Base-by-base conservation (phyloP, 2,329 filamentous ascomycete species). In the Corynespora cassiicola region DNA sequence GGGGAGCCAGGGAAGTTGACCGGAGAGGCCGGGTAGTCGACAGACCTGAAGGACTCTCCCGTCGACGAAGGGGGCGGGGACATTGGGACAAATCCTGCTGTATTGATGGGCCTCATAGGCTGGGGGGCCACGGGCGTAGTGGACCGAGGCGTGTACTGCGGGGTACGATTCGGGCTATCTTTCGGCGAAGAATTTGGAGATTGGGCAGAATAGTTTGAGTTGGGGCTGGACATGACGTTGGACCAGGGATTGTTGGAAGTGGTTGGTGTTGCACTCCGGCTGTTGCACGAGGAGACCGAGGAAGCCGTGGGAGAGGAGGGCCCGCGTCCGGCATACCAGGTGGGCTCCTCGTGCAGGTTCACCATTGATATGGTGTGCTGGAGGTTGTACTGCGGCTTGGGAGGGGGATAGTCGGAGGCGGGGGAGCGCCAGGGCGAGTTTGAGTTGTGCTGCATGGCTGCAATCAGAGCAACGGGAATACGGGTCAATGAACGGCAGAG, bases 361-460 rank as follows among this genome's bases (percentile, higher is more conserved):
- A 66, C 56, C 65, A 70, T 68, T 26, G 66, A 70, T 37, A 66
- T 62, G 27, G 65, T 65, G 37, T 69, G 65, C 36, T 63, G 58
- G 19, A 71, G 58, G 28, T 56, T 60, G 37, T 60, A 63, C 31
- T 67, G 60, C 21, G 58, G 58, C 36, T 66, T 68, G n/a, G n/a
- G n/a, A n/a, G n/a, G n/a, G 12, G 55, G 51, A 31, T 63, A 61
- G 10, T 65, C 63, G 14, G 53, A 47, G 10, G 54, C 50, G 32
- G 58, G 53, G 26, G 54, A 52, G 23, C 65, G 61, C 65, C 65
- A 69, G 39, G 62, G 61, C 2, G 63, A 64, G 41, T 58, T 63
- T 6, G 58, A 60, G 30, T 41, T 47, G 42, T 66, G 59, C 52
- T 67, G 64, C 66, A 69, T 69, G 23, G 52, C 54, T 55, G 45